Conservation (phyloP, 257 asterid species). For the Nicotiana sylvestris region DNA sequence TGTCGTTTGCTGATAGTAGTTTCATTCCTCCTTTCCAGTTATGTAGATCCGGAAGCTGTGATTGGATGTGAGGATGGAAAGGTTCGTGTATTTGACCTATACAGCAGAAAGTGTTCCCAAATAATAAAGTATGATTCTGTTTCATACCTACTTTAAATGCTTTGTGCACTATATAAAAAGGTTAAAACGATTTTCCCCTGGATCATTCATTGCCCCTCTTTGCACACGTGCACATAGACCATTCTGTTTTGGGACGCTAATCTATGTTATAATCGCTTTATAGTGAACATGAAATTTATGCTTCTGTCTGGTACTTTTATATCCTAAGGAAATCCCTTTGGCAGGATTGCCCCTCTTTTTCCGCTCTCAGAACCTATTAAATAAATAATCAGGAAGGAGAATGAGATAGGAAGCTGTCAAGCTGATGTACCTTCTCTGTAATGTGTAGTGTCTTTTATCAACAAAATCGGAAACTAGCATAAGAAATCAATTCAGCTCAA, state of each 20-base stretch:
- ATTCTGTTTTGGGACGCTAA: background rate
- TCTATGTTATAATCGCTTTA: background rate
- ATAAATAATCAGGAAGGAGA: background rate
- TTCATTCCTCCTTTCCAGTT: conserved; percentile 40
- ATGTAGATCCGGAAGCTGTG: conserved; percentile 87
- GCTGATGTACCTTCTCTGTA: background rate
- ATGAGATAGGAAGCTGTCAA: background rate
- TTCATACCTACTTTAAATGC: background rate
- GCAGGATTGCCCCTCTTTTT: background rate
- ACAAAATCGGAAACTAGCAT: background rate
- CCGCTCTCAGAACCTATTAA: background rate
- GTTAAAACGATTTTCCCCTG: background rate
- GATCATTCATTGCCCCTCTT: background rate
- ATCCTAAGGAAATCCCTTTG: background rate
- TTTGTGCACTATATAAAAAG: background rate
- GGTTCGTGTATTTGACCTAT: conserved; percentile 88
- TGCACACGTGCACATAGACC: background rate
- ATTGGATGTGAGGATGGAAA: conserved; percentile 94
- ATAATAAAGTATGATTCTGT: conserved; percentile 57
- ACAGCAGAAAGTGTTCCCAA: conserved; percentile 81
- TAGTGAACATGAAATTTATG: background rate
- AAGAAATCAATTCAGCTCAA: background rate
- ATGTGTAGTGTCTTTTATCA: background rate
- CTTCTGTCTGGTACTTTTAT: background rate
- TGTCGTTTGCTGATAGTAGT: background rate